These are phyloP conservation scores for Pseudogymnoascus sp. DNA, from an alignment of 2,329 filamentous ascomycete genomes.

Conservation along the genomic window DNA sequence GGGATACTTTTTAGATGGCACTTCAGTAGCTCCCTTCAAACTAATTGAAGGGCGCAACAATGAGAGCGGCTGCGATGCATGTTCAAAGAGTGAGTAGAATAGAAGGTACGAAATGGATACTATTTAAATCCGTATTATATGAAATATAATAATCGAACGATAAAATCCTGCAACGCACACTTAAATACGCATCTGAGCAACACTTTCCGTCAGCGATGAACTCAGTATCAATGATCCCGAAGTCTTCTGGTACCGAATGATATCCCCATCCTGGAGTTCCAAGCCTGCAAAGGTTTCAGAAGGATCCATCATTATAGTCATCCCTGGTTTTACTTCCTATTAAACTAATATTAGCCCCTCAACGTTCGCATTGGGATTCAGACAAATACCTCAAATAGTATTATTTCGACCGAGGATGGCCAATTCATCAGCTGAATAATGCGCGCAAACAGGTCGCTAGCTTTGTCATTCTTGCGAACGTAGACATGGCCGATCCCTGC, in stretches of 20 bases:
- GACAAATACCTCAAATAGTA: conserved; percentile 64
- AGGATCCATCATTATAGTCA: conserved; percentile 91
- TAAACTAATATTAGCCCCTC: conserved; percentile 18
- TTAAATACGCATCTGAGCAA: background rate
- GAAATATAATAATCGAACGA: background rate
- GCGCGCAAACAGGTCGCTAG: conserved; percentile 69
- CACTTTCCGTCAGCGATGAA: background rate
- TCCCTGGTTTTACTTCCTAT: conserved; percentile 88
- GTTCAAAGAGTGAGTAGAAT: background rate
- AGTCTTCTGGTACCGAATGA: conserved; percentile 80
- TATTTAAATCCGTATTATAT: background rate
- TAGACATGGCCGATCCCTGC: conserved; percentile 77
- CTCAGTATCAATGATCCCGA: conserved; percentile 24
- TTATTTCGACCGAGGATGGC: conserved; percentile 56
- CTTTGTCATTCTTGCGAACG: conserved; percentile 78
- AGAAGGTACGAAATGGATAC: background rate
- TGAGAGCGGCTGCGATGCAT: background rate
- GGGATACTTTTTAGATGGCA: background rate
- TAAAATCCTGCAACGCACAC: background rate
- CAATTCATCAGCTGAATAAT: conserved; percentile 82
- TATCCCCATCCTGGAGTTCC: conserved; percentile 94
- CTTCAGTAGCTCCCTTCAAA: background rate
- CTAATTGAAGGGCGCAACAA: background rate
- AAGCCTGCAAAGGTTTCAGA: conserved; percentile 84
- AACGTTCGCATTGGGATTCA: background rate